Base-by-base conservation (phyloP, 1,284 basidiomycete genomes). In the Boletus semigastroideus region DNA sequence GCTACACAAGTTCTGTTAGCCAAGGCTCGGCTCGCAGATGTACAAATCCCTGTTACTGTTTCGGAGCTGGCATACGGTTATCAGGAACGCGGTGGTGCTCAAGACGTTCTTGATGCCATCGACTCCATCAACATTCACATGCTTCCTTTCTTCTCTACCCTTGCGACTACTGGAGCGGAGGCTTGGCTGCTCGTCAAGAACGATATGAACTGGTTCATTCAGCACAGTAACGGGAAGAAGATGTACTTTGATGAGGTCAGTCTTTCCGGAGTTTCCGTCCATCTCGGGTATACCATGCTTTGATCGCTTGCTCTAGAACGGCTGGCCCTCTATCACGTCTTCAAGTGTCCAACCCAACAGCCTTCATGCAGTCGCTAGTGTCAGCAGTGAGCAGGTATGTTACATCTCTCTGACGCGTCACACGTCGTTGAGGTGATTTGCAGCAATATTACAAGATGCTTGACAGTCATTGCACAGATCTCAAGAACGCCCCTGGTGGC, bases 111-210 rank as follows among this genome's bases (percentile, higher is more conserved):
- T 46, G 69, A 80, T 54, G 80, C 84, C 0, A 72, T 87, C 27
- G 85, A 90, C 62, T 74, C 78, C 36, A 79, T 91, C 53, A 82
- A 87, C 56, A 79, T 79, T 1, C 86, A 91, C 63, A 85, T 87
- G 73, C 70, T 90, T 37, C 87, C 88, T 5, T 91, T 88, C 72
- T 91, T 91, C 64, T 76, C 58, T n/a, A 16, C 34, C 6, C 49
- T 45, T 77, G 79, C 38, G 73, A 75, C 52, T 59, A 80, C 11
- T 72, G 69, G 66, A 12, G 36, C 48, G 9, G 43, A 11, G 20
- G 63, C 87, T 0, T 87, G 85, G 83, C 78, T 82, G 1, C 71
- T 84, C n/a, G 79, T 89, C 1, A 48, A 74, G 46, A 63, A 62
- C 2, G 84, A 87, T 59, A 64, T 87, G 52, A 64, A 84, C 48